Evolutionary conservation across 345 rosid species (phyloP), one percentile per base, ranked within the genome.

Genomic region (Leavenworthia alabamica): DNA sequence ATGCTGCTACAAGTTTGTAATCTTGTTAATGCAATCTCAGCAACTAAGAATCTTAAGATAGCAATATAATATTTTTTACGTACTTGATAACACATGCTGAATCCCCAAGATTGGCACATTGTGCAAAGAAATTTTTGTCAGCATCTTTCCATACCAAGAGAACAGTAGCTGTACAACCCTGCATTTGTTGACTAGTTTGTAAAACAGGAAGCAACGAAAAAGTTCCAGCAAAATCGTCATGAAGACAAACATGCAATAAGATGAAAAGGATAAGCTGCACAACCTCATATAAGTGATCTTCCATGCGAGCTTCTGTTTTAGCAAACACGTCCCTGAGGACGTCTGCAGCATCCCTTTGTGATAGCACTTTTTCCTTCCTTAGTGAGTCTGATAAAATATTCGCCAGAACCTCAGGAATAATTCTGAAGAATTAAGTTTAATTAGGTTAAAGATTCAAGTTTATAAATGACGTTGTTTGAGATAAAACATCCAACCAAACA

Each of bases 121-220:
- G 99, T 14, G 79, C 89, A 73, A 80, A 83, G 67, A 88, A 74
- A 36, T 66, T 76, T 64, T 65, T 78, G 51, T 73, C 75, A 43
- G 51, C 72, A 61, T 75, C 83, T 29, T 67, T 67, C 99, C 99
- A 94, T 61, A 94, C 79, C 74, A 90, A 81, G 72, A 90, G 99
- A 70, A 86, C 61, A 1, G 99, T 90, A 68, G 95, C 95, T 11
- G 97, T 83, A 78, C 99, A 94, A 64, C 99, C 97, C 99, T 90
- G 88, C 66, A 80, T 44, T 1, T 7, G 49, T 20, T 35, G 22
- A 71, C 60, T 49, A 23, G 42, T 32, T 50, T 15, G 57, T 48
- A 23, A 46, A 32, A 12, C 24, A 63, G 43, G 49, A 63, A 47
- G 23, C 28, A 54, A 29, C 41, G 48, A 17, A 44, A 54, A 58